These are phyloP conservation scores for Pseudogymnoascus sp. DNA, from an alignment of 2,329 filamentous ascomycete species.

Conservation along the genomic window DNA sequence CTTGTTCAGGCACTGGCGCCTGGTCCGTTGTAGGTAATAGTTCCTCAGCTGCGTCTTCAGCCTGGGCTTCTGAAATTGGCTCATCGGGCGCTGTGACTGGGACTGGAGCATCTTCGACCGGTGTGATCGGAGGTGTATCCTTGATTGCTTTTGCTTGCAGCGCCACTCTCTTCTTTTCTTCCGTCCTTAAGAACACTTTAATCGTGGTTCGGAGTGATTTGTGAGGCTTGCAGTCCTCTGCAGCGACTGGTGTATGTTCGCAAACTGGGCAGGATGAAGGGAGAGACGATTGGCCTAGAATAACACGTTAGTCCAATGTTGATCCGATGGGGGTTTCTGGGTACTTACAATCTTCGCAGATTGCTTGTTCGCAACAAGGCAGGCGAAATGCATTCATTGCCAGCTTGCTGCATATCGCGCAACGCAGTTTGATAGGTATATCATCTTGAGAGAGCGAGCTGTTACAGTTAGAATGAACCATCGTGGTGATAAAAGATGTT, in stretches of 20 bases:
- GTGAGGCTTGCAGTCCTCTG: slow-evolving; percentile 79
- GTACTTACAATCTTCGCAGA: slow-evolving; percentile 74
- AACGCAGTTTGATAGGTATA: slow-evolving; percentile 92
- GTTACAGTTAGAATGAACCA: neutral
- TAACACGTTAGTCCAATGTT: slow-evolving; percentile 17
- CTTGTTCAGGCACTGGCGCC: slow-evolving; percentile 6
- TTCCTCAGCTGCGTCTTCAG: slow-evolving; percentile 14
- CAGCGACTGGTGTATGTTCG: slow-evolving; percentile 80
- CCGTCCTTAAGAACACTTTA: slow-evolving; percentile 80
- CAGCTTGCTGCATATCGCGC: slow-evolving; percentile 85
- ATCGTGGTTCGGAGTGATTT: slow-evolving; percentile 90
- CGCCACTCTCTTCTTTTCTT: slow-evolving; percentile 80
- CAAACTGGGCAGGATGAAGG: slow-evolving; percentile 83
- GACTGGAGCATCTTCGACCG: slow-evolving; percentile 18
- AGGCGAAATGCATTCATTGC: slow-evolving; percentile 85
- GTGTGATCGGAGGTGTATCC: slow-evolving; percentile 28
- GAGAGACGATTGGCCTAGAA: slow-evolving; percentile 64
- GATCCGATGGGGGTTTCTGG: neutral
- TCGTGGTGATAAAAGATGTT: neutral
- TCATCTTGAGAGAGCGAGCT: slow-evolving; percentile 49
- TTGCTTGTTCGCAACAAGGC: slow-evolving; percentile 90
- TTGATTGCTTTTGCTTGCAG: slow-evolving; percentile 40
- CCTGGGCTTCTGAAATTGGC: neutral
- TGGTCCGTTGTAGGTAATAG: slow-evolving; percentile 10
- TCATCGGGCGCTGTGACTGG: slow-evolving; percentile 11